These are phyloP conservation scores for Sphenostylis stenocarpa DNA, from an alignment of 306 rosid species.

Conservation along the genomic window DNA sequence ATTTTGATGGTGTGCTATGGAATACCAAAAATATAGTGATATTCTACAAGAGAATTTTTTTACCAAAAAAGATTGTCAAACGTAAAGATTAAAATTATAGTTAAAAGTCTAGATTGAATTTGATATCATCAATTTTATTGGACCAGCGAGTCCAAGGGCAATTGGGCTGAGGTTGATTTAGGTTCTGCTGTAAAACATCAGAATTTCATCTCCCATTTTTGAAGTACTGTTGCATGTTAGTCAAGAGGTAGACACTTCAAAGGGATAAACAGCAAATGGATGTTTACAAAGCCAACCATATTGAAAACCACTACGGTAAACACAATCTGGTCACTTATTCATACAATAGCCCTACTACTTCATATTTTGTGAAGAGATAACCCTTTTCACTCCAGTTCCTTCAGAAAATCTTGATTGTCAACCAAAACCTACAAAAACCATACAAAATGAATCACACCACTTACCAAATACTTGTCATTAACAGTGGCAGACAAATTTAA, in stretches of 20 bases:
- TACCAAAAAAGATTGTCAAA: too few relatives aligned
- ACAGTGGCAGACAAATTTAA: conserved; percentile 14
- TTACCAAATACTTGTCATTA: not conserved
- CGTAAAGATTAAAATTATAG: too few relatives aligned
- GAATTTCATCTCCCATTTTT: not conserved
- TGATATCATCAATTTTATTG: too few relatives aligned
- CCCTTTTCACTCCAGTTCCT: conserved; percentile 62
- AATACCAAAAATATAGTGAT: too few relatives aligned
- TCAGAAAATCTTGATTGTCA: conserved; percentile 84
- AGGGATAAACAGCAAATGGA: not conserved
- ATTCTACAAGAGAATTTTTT: too few relatives aligned
- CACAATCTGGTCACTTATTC: conserved; percentile 37
- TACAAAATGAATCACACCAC: conserved; percentile 23
- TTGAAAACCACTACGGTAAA: not conserved
- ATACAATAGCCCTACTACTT: conserved; percentile 7
- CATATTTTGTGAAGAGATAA: not conserved
- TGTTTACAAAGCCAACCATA: conserved; percentile 8
- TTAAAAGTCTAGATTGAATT: too few relatives aligned
- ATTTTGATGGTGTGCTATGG: too few relatives aligned
- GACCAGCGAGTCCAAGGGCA: not conserved
- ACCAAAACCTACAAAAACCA: conserved; percentile 69
- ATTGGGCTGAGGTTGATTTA: not conserved
- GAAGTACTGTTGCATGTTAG: not conserved
- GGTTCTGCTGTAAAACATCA: not conserved
- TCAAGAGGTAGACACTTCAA: not conserved